Evolutionary conservation across 1,284 basidiomycete species (phyloP).

Genomic region (Amylostereum chailletii): DNA sequence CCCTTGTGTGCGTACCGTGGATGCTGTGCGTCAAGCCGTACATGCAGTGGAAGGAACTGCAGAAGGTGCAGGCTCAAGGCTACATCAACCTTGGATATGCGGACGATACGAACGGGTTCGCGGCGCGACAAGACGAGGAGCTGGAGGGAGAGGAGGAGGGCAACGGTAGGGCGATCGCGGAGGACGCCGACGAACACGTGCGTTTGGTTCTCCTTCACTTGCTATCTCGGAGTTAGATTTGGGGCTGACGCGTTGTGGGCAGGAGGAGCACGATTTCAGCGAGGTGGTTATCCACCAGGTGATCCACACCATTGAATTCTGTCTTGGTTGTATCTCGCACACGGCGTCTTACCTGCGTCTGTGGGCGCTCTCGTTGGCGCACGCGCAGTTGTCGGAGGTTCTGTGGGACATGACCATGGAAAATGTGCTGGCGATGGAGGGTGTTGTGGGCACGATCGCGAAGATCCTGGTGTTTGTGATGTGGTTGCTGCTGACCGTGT

Average conservation of each 20-base stretch:
- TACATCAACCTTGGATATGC: conserved; percentile 63
- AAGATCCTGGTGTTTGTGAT: conserved; percentile 61
- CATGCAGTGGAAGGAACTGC: conserved; percentile 84
- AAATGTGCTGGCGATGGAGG: conserved; percentile 43
- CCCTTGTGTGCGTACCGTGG: conserved; percentile 91
- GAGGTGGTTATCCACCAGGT: conserved; percentile 96
- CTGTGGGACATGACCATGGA: conserved; percentile 83
- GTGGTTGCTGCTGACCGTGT: conserved; percentile 81
- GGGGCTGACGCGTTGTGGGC: conserved; percentile 13
- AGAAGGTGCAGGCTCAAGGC: conserved; percentile 77
- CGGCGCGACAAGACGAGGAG: conserved; percentile 39
- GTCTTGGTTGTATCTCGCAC: conserved; percentile 96
- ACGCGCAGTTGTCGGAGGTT: conserved; percentile 96
- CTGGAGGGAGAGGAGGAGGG: conserved; percentile 83
- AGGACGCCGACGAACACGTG: conserved; percentile 64
- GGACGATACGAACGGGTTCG: conserved; percentile 36
- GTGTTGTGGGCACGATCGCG: conserved; percentile 50
- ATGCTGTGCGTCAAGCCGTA: conserved; percentile 95
- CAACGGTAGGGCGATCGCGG: conserved; percentile 66
- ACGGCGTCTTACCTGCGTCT: conserved; percentile 98
- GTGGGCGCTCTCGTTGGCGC: conserved; percentile 96
- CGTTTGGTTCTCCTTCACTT: conserved; percentile 15
- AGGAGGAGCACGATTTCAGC: conserved; percentile 83
- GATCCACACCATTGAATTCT: conserved; percentile 99
- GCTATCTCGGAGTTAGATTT: conserved; percentile 4